Evolutionary conservation across 768 basidiomycete genomes (phyloP).

Genomic region (Sporobolomyces roseus): DNA sequence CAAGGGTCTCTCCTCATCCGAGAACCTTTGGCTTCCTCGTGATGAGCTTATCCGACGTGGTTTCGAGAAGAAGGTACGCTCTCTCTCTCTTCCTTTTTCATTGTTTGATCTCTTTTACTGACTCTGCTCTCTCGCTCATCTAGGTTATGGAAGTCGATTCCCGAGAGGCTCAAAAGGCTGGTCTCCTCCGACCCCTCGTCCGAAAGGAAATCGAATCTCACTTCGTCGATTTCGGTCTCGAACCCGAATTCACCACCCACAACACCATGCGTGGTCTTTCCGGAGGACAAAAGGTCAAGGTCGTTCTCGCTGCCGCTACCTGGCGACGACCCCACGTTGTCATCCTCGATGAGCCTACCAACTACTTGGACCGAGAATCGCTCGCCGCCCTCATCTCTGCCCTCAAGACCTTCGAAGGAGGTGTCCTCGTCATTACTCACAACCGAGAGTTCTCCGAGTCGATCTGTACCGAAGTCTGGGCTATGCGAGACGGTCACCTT

Average conservation of each 20-base stretch:
- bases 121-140: conserved; percentile 66
- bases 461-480: conserved; percentile 96
- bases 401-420: conserved; percentile 91
- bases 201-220: conserved; percentile 98
- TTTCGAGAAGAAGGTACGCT: conserved; percentile 67
- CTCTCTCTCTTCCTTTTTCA: conserved; percentile 60
- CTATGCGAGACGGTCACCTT: conserved; percentile 93
- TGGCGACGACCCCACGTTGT: conserved; percentile 99
- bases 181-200: conserved; percentile 92
- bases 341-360: conserved; percentile 80
- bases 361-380: conserved; percentile 99
- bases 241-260: conserved; percentile 97
- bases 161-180: conserved; percentile 88
- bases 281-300: conserved; percentile 97
- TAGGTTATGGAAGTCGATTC: conserved; percentile 76
- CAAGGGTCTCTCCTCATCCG: conserved; percentile 74
- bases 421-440: conserved; percentile 50
- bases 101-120: conserved; percentile 62
- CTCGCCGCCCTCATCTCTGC: conserved; percentile 97
- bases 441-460: conserved; percentile 95
- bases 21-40: conserved; percentile 87
- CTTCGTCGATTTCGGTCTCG: conserved; percentile 98
- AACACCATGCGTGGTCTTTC: conserved; percentile 97
- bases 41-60: conserved; percentile 82
- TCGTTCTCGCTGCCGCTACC: conserved; percentile 70